Evolutionary conservation across 306 rosid genomes (phyloP).

Genomic region (Hylodesmum podocarpum): DNA sequence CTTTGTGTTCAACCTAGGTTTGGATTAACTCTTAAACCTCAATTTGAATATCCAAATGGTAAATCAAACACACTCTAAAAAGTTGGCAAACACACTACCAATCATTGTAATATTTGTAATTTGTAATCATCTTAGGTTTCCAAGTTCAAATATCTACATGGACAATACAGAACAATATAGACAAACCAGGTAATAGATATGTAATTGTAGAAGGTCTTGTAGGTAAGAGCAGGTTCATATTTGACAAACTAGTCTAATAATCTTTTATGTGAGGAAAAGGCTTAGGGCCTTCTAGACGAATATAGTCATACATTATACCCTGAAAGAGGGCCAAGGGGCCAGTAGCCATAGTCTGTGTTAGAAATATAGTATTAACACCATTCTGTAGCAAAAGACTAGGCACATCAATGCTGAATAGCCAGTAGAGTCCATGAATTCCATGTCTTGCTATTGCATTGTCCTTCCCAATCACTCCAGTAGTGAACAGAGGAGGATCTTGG

Average conservation of each 20-base stretch:
- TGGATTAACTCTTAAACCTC: too few relatives aligned
- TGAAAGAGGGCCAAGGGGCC: slow-evolving; percentile 55
- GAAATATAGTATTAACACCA: slow-evolving; percentile 58
- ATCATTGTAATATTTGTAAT: not conserved
- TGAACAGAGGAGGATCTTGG: slow-evolving; percentile 60
- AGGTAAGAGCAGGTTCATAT: not conserved
- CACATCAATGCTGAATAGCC: slow-evolving; percentile 61
- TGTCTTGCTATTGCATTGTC: slow-evolving; percentile 88
- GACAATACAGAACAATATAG: not conserved
- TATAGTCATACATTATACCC: slow-evolving; percentile 83
- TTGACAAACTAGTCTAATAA: not conserved
- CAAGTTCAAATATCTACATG: not conserved
- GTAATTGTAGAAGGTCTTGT: not conserved
- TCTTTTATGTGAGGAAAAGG: not conserved
- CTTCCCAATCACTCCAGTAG: slow-evolving; percentile 73
- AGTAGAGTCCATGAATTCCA: slow-evolving; percentile 88
- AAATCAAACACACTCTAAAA: not conserved
- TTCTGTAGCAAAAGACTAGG: slow-evolving; percentile 38
- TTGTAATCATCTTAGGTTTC: not conserved
- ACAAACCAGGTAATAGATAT: not conserved
- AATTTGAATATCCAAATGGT: too few relatives aligned
- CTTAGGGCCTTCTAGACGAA: slow-evolving; percentile 69
- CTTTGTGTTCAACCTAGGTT: too few relatives aligned
- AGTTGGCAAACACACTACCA: not conserved
- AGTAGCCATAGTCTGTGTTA: slow-evolving; percentile 58